Conservation (phyloP, 2,329 filamentous ascomycete species). For the Aspergillus spinulosporus region DNA sequence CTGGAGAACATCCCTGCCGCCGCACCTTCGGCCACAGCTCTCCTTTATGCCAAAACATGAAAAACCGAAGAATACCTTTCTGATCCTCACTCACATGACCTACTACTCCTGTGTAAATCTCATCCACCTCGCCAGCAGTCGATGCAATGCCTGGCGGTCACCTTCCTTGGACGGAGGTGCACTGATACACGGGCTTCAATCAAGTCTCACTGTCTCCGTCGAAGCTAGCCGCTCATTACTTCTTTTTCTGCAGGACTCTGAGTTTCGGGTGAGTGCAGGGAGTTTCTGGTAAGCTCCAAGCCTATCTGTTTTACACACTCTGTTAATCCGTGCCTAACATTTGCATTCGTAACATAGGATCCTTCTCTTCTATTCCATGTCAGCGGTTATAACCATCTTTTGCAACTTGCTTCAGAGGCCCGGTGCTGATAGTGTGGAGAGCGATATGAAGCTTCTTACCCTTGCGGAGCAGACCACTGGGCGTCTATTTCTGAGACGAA, state of each 20-base stretch:
- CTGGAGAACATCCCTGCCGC: not conserved
- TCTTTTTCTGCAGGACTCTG: not conserved
- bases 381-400: conserved; percentile 1
- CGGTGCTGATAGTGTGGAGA: not conserved
- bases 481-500: not conserved
- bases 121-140: not conserved
- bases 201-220: not conserved
- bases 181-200: not conserved
- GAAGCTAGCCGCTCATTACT: conserved; percentile 6
- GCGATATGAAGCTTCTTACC: not conserved
- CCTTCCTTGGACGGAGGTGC: not conserved
- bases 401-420: conserved; percentile 4
- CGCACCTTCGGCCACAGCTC: not conserved
- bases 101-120: not conserved
- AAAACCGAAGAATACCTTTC: not conserved
- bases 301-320: not conserved
- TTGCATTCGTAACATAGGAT: not conserved
- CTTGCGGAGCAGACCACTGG: not conserved
- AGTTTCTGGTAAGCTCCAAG: conserved; percentile 1
- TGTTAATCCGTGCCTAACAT: no score
- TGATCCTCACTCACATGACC: not conserved
- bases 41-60: not conserved
- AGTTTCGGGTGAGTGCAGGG: not conserved
- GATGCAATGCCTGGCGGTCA: conserved; percentile 1
- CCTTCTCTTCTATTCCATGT: conserved; percentile 3